Conservation (phyloP, 768 basidiomycete genomes). For the Lepiota brunneoincarnata region DNA sequence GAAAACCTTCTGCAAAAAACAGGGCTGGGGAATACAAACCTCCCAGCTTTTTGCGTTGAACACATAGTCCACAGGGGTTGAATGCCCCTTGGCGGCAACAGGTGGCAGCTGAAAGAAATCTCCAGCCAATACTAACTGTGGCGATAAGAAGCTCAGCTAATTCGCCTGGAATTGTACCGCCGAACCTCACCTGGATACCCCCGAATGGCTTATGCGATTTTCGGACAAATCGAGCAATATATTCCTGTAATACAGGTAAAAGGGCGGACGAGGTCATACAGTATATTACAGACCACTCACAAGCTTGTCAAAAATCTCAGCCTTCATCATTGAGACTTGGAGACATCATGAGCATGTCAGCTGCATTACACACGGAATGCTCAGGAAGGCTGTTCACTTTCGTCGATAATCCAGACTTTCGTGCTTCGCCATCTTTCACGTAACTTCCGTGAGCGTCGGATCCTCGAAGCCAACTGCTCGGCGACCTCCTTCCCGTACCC, state of each 20-base stretch:
- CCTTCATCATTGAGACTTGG: constrained; percentile 76
- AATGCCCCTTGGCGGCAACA: constrained; percentile 40
- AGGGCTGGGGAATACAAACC: constrained; percentile 42
- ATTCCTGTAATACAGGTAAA: constrained; percentile 31
- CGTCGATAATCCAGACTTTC: constrained; percentile 66
- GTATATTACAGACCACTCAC: constrained; percentile 26
- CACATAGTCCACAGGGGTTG: constrained; percentile 35
- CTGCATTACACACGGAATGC: neutral
- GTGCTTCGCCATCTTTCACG: constrained; percentile 49
- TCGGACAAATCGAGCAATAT: constrained; percentile 40
- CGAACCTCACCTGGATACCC: constrained; percentile 56
- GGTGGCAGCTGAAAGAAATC: constrained; percentile 85
- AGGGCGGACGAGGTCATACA: constrained; percentile 18
- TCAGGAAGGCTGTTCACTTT: constrained; percentile 41
- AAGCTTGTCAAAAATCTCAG: constrained; percentile 65
- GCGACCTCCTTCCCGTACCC: constrained; percentile 52
- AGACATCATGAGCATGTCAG: neutral
- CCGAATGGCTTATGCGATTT: constrained; percentile 51
- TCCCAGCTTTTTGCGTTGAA: constrained; percentile 68
- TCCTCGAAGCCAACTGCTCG: constrained; percentile 36
- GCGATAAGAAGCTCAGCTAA: neutral
- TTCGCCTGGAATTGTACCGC: neutral
- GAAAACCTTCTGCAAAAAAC: constrained; percentile 64
- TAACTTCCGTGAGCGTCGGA: constrained; percentile 18
- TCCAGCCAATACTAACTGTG: constrained; percentile 66